Evolutionary conservation across 805 yeast species (phyloP).

Genomic region (Myxozyma kluyveri): DNA sequence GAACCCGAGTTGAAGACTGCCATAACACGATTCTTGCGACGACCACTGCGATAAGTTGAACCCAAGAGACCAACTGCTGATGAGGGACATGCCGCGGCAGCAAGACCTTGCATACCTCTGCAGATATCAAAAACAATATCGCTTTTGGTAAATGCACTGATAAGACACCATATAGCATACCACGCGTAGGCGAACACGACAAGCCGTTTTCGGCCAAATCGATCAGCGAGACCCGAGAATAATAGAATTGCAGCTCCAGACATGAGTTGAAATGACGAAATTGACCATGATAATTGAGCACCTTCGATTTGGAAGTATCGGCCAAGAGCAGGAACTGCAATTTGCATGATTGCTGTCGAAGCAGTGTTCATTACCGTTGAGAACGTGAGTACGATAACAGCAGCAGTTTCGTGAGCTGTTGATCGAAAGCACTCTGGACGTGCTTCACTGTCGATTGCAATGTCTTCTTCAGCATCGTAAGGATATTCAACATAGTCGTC

Average conservation of each 20-base stretch:
- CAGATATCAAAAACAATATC: conserved; percentile 43
- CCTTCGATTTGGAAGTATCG: conserved; percentile 42
- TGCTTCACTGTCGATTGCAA: conserved; percentile 23
- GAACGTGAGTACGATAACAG: conserved; percentile 40
- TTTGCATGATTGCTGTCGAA: conserved; percentile 41
- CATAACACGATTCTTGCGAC: conserved; percentile 20
- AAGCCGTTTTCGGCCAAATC: conserved; percentile 46
- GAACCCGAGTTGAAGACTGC: conserved; percentile 49
- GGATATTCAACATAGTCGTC: too few species aligned
- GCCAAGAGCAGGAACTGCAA: conserved; percentile 41
- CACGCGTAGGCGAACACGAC: conserved; percentile 40
- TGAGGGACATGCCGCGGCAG: conserved; percentile 47
- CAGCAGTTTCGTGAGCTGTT: conserved; percentile 38
- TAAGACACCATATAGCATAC: conserved; percentile 39
- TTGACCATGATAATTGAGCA: conserved; percentile 47
- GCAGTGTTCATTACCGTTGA: conserved; percentile 46
- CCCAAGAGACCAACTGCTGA: conserved; percentile 50
- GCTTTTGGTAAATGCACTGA: conserved; percentile 36
- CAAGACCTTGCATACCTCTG: conserved; percentile 47
- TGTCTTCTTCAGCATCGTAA: too few species aligned
- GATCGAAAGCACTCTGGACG: conserved; percentile 43
- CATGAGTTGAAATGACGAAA: conserved; percentile 44
- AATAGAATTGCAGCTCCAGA: conserved; percentile 46
- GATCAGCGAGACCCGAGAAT: conserved; percentile 49
- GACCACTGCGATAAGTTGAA: conserved; percentile 47